Evolutionary conservation across 352 stramenopile genomes (phyloP).

Genomic region (Globisporangium spinosum): DNA sequence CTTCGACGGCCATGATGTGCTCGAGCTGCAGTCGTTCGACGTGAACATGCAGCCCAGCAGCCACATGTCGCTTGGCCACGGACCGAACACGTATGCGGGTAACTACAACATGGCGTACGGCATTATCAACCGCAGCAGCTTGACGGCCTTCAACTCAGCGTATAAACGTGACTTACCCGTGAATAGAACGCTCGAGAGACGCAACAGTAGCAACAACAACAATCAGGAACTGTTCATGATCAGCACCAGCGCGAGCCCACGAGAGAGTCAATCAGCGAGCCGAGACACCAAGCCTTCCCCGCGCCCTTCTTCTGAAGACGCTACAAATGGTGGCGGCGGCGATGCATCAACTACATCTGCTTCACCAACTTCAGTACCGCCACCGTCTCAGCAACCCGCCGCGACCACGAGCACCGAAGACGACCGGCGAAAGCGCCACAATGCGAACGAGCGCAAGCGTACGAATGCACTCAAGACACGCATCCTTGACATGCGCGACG

Average conservation of each 20-base stretch:
- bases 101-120: background rate
- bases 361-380: background rate
- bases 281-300: background rate
- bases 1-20: background rate
- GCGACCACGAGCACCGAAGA: conserved; percentile 18
- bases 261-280: background rate
- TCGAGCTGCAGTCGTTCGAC: conserved; percentile 12
- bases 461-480: conserved; percentile 53
- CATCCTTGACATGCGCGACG: conserved; percentile 41
- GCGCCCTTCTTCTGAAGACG: background rate
- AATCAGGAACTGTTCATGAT: conserved; percentile 4
- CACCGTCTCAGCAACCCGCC: background rate
- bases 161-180: background rate
- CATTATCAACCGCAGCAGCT: background rate
- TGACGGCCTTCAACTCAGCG: background rate
- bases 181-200: background rate
- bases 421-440: conserved; percentile 49
- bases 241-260: background rate
- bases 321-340: background rate
- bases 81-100: background rate
- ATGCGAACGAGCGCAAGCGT: conserved; percentile 56
- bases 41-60: background rate
- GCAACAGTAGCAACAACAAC: background rate
- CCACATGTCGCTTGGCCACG: background rate
- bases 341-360: background rate